A percentile compares a stretch with the other conserved stretches of the same genome.
phyloP scores from a whole-genome alignment of 2,329 filamentous ascomycete species.

The Coleophoma cylindrospora region DNA sequence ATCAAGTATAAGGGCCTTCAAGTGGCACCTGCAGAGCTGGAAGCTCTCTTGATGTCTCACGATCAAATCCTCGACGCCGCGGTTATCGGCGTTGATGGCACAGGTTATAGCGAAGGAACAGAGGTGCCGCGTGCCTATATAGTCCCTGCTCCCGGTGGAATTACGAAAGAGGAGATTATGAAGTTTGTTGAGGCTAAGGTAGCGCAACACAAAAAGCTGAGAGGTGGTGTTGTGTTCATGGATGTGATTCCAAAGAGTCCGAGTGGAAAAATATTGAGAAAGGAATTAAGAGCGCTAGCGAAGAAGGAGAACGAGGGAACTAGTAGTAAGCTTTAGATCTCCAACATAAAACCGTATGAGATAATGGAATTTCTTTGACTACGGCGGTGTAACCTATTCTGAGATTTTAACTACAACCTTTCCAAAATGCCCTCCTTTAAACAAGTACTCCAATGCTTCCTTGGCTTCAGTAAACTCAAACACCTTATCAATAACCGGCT shows the following conservation, averaged over 20 bases:
- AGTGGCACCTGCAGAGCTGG: slow-evolving; percentile 39
- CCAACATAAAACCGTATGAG: too few relatives aligned
- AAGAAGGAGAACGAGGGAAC: slow-evolving; percentile 2
- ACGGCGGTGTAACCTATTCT: background rate
- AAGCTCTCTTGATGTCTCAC: slow-evolving; percentile 34
- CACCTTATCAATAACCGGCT: slow-evolving; percentile 39
- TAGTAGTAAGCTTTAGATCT: too few relatives aligned
- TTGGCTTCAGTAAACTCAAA: slow-evolving; percentile 41
- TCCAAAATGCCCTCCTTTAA: slow-evolving; percentile 1
- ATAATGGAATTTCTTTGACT: too few relatives aligned
- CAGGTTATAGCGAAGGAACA: slow-evolving; percentile 20
- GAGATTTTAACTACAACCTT: slow-evolving; percentile 1
- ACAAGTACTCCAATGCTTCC: slow-evolving; percentile 31
- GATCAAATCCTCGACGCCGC: slow-evolving; percentile 34
- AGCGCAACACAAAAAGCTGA: slow-evolving; percentile 27
- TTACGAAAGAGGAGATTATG: slow-evolving; percentile 20
- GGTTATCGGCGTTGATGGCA: slow-evolving; percentile 34
- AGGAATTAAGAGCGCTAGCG: slow-evolving; percentile 25
- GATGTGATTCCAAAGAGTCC: slow-evolving; percentile 31
- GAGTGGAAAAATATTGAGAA: slow-evolving; percentile 31
- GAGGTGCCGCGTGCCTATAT: slow-evolving; percentile 38
- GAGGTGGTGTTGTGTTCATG: slow-evolving; percentile 30
- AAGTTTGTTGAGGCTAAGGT: slow-evolving; percentile 23
- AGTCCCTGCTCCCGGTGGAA: slow-evolving; percentile 21
- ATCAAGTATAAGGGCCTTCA: slow-evolving; percentile 42